Percentiles rank a stretch among this genome's conserved stretches.
These are phyloP conservation scores for Stagonosporopsis cucurbitacearum DNA, from an alignment of 2,329 filamentous ascomycete genomes.

Conservation along the genomic window DNA sequence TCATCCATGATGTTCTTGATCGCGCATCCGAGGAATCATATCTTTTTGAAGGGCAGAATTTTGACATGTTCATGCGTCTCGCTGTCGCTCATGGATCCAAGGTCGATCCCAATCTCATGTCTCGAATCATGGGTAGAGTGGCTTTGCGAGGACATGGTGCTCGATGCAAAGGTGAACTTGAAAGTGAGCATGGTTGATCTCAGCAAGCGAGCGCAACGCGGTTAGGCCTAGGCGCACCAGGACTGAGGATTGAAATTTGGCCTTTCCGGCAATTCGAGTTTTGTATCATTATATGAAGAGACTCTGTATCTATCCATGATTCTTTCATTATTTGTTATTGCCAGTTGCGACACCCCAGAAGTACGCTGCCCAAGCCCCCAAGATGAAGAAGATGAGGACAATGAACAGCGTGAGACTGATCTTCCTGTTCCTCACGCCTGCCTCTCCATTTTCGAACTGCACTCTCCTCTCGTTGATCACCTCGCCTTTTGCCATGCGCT, in stretches of 20 bases:
- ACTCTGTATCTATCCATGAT: too few species aligned
- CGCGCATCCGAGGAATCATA: neutral
- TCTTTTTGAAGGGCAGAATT: neutral
- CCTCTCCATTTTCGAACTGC: constrained; percentile 44
- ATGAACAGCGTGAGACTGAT: constrained; percentile 53
- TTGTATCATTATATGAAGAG: too few species aligned
- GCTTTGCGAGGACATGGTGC: neutral
- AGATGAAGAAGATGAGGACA: constrained; percentile 54
- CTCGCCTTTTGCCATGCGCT: constrained; percentile 56
- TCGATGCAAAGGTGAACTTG: neutral
- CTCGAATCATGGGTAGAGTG: neutral
- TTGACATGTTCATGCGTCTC: neutral
- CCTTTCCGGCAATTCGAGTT: too few species aligned
- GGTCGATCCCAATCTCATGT: neutral
- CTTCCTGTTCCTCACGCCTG: constrained; percentile 48
- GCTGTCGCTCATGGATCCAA: neutral
- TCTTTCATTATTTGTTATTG: constrained; percentile 38
- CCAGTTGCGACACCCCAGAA: constrained; percentile 67
- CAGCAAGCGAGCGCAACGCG: too few species aligned
- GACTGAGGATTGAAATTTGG: too few species aligned
- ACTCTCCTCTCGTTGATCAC: constrained; percentile 54
- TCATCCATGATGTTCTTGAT: neutral
- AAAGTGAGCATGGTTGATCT: too few species aligned
- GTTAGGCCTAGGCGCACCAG: too few species aligned
- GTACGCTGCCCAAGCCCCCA: constrained; percentile 63